Base-by-base conservation (phyloP, 2,329 filamentous ascomycete species). In the Penicillium fuscoglaucum region DNA sequence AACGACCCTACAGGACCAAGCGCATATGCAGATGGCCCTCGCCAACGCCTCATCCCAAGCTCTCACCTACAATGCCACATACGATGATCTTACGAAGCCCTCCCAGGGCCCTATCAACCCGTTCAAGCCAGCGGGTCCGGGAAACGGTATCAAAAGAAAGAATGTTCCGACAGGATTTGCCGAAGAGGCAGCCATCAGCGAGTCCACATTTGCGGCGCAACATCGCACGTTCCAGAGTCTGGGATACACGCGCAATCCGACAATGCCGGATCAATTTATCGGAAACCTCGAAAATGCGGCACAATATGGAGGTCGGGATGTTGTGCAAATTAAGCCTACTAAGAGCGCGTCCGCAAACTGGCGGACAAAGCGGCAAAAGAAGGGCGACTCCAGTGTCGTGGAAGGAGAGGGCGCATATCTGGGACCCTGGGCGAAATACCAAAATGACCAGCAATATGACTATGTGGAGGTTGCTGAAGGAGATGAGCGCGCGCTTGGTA, bases 361-460 rank as follows among this genome's bases (percentile, higher is more conserved):
- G 74, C 82, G 89, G 48, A 81, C 87, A n/a, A 90, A 88, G 66
- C 83, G 95, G 60, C 92, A 98, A 75, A 86, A 81, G 65, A 97
- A 95, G 71, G 95, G 95, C 48, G 87, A 93, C 72, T 86, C 91
- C 43, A 86, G 87, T 19, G 83, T 97, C 40, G 89, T 93, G 0
- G 93, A 96, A 68, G 95, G 95, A 0, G 87, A 91, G 8, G 89
- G 88, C 54, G 88, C 92, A 46, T 99, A 99, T 75, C 84, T 96
- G 39, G 96, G 96, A 0, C 96, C 95, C 0, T 99, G 96, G 96
- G 96, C 95, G 9, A 87, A 84, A 72, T 96, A 96, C 71, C 82
- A 87, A 62, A 81, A 87, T 50, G 87, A 93, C 63, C 89, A 90
- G 67, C 89, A 92, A 64, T 80, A 85, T 33, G 85, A 84, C 55